phyloP scores from a whole-genome alignment of 2,329 filamentous ascomycete species.

The Pseudocercospora pini-densiflorae region DNA sequence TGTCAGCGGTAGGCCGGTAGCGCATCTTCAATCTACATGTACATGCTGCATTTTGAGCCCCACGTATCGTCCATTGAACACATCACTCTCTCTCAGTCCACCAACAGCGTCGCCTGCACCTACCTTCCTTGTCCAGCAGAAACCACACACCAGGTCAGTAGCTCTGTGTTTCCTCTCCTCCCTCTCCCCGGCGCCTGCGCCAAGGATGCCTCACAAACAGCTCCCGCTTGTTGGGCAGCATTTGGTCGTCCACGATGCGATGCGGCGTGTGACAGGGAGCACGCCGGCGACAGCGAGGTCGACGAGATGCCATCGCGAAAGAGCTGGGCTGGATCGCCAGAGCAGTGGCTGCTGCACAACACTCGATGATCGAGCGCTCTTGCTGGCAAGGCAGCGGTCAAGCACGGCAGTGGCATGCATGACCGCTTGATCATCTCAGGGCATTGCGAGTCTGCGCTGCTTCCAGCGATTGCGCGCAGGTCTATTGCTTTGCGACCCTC shows the following conservation, averaged over 20 bases:
- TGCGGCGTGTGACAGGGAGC: neutral
- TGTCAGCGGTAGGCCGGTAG: neutral
- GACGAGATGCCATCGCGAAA: neutral
- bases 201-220: conserved; percentile 7
- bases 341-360: neutral
- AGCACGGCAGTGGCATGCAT: conserved; percentile 3
- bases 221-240: conserved; percentile 1
- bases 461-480: neutral
- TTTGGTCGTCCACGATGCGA: neutral
- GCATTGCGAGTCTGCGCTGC: conserved; percentile 2
- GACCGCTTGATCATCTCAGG: conserved; percentile 1
- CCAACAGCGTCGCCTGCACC: neutral
- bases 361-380: neutral
- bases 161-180: neutral
- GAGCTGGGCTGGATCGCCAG: neutral
- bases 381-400: conserved; percentile 3
- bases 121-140: neutral
- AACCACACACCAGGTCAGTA: conserved; percentile 4
- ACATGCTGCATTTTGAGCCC: conserved; percentile 4
- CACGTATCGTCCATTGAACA: conserved; percentile 7
- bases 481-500: neutral
- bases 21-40: neutral
- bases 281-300: neutral
- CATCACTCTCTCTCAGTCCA: conserved; percentile 2
- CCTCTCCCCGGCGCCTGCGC: neutral